Conservation (phyloP, 164 flowering plant genomes). For the Sextonia rubra region DNA sequence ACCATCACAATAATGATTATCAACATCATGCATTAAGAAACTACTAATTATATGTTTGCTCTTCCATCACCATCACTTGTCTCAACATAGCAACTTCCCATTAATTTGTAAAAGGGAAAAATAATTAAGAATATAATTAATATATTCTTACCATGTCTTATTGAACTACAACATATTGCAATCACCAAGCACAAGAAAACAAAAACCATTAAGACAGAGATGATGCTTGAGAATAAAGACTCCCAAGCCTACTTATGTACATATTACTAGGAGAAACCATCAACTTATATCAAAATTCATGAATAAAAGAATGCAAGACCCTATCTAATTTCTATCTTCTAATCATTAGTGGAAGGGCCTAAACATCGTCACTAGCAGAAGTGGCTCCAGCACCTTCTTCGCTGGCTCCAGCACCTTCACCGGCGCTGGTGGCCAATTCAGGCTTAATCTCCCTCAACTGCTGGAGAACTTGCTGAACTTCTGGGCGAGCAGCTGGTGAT, state of each 20-base stretch:
- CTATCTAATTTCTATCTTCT: not conserved
- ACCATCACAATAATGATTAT: too few relatives aligned
- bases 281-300: not conserved
- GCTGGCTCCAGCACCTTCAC: conserved; percentile 17
- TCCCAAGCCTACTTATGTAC: not conserved
- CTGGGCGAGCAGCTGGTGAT: conserved; percentile 73
- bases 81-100: too few relatives aligned
- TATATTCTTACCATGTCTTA: not conserved
- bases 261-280: not conserved
- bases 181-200: not conserved
- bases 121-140: not conserved
- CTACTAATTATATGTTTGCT: too few relatives aligned
- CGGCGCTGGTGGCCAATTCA: conserved; percentile 29
- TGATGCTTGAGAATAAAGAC: not conserved
- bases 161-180: not conserved
- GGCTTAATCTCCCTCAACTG: conserved; percentile 82
- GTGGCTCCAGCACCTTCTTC: conserved; percentile 20
- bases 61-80: too few relatives aligned
- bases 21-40: too few relatives aligned
- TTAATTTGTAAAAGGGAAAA: too few relatives aligned
- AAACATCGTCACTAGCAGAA: not conserved
- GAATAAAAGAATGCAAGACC: not conserved
- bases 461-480: conserved; percentile 61
- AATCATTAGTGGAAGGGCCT: not conserved
- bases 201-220: not conserved